Evolutionary conservation across 805 yeast species (phyloP), one percentile per base, ranked within the genome.

Genomic region (Starmerella roubikii): DNA sequence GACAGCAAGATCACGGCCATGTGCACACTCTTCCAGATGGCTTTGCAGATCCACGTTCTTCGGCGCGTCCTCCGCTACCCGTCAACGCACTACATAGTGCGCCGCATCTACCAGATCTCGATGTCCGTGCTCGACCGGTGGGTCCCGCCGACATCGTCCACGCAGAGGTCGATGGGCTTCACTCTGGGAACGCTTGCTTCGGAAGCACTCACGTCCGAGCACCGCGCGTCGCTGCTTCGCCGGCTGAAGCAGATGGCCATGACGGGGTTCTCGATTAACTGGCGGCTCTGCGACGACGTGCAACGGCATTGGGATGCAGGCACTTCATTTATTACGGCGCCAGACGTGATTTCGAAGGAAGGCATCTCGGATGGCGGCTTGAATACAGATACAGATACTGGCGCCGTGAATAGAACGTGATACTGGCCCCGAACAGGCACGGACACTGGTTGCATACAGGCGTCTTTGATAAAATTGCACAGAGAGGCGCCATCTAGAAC

Each of bases 181-280:
- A 72, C 76, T 16, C 56, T 67, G 3, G 72, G 75, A 45, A 64
- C 74, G 22, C 72, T 75, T 18, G 82, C 72, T 16, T 71, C 78
- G 54, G 82, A 76, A 46, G 64, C 69, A 7, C 45, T 60, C 12
- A 64, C 69, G 39, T 54, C 54, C 1, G 47, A 47, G 2, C 49
- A 56, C 39, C 52, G 71, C 23, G 47, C 51, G n/a, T 56, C 64
- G 20, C 67, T 66, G 44, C 43, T 55, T 19, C 48, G 53, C 11
- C 58, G 76, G 29, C 59, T 74, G 48, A 45, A 53, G 4, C 55
- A 52, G 12, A 60, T 74, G 50, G 61, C 61, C 16, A 57, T 56
- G 28, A 55, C 58, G 44, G 74, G 74, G 1, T 61, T 64, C 42
- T 57, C 60, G 16, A 64, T 61, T 44, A 69, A 69, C 9, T 48